Evolutionary conservation across 495 filamentous ascomycete genomes (phyloP).

Genomic region (Penicilliopsis zonata): DNA sequence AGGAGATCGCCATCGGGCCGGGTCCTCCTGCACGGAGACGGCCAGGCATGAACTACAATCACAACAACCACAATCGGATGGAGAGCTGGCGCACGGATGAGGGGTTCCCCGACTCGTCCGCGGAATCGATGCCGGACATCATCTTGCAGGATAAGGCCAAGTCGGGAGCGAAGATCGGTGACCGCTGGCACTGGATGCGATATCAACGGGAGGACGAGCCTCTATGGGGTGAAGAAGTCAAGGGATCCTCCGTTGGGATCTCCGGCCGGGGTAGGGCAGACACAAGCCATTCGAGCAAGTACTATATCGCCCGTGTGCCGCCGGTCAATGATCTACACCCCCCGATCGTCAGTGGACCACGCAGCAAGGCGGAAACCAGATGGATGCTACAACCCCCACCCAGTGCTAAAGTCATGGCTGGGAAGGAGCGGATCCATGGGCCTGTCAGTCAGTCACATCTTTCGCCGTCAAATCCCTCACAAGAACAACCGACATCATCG

Average conservation of each 20-base stretch:
- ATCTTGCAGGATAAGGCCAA: slow-evolving; percentile 20
- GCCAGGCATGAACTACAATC: slow-evolving; percentile 38
- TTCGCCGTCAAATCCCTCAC: slow-evolving; percentile 9
- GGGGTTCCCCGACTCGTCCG: slow-evolving; percentile 7
- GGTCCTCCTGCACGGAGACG: slow-evolving; percentile 49
- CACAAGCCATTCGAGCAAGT: slow-evolving; percentile 34
- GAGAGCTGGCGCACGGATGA: slow-evolving; percentile 38
- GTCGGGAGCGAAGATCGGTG: slow-evolving; percentile 24
- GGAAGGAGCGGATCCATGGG: slow-evolving; percentile 42
- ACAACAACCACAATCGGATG: slow-evolving; percentile 26
- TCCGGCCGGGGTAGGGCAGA: slow-evolving; percentile 35
- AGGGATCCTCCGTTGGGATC: slow-evolving; percentile 40
- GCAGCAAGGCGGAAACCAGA: slow-evolving; percentile 50
- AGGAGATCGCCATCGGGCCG: slow-evolving; percentile 73
- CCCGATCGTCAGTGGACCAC: slow-evolving; percentile 68
- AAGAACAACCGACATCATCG: slow-evolving; percentile 1
- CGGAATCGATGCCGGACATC: slow-evolving; percentile 14
- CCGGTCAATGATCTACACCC: slow-evolving; percentile 81
- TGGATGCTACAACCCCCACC: slow-evolving; percentile 93
- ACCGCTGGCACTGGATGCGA: slow-evolving; percentile 59
- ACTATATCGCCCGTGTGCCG: slow-evolving; percentile 58
- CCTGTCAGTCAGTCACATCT: slow-evolving; percentile 3
- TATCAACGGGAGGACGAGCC: slow-evolving; percentile 81
- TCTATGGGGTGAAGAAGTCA: slow-evolving; percentile 51
- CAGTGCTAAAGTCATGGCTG: slow-evolving; percentile 73